Base-by-base conservation (phyloP, 805 yeast genomes). In the Barnettozyma siamensis region DNA sequence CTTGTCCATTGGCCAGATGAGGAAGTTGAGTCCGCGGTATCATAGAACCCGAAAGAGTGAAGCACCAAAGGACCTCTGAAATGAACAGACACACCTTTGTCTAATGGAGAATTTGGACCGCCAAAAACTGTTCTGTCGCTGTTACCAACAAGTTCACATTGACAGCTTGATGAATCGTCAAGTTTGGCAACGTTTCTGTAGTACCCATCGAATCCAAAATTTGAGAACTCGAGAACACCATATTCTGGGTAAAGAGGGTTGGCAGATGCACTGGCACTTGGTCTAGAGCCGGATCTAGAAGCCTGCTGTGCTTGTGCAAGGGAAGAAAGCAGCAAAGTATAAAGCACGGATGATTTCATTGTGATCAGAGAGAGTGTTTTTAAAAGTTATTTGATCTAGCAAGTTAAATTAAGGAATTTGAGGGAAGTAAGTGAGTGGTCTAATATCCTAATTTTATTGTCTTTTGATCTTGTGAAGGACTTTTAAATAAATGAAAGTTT, bases 11-110 rank as follows among this genome's bases (percentile, higher is more conserved):
- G 65, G n/a, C n/a, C n/a, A n/a, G n/a, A n/a, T 19, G 70, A 68
- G 17, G 70, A 59, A 27, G 51, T 50, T 51, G 45, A 78, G 23
- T 63, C 55, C 4, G 66, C 65, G 13, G 79, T 50, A n/a, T 69
- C 67, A 55, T 79, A 83, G 50, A 65, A 78, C 5, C 78, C 89
- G 56, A 83, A 83, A 51, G 75, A 71, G 45, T 64, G 60, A 54
- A 83, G 66, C 13, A 71, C 64, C 45, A 83, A 58, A 9, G 93
- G 93, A 34, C 93, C 93, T 64, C 93, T 73, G 59, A 83, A 76
- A 58, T 83, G 93, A 13, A 83, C 87, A 4, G 88, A 78, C 20
- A 83, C 66, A 57, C 78, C 88, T 50, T 73, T 80, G 57, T 81
- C 65, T 31, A 83, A 57, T 7, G 93, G 93, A 21, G 88, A 63